Evolutionary conservation across 441 rosid genomes (phyloP).

Genomic region (Adansonia grandidieri): DNA sequence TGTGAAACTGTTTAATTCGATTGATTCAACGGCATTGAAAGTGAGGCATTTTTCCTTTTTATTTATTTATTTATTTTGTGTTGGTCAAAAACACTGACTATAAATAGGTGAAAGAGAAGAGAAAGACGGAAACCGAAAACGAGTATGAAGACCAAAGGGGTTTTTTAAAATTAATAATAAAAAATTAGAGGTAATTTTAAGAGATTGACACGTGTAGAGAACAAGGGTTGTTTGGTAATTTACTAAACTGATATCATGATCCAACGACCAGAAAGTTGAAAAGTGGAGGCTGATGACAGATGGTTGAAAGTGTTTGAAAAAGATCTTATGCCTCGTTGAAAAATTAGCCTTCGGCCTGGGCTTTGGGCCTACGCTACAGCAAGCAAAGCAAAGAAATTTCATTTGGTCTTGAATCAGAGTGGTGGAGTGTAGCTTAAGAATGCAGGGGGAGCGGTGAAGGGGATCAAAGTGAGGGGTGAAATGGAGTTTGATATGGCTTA

Average conservation of each 20-base stretch:
- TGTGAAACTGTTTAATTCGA: conserved; percentile 43
- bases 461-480: conserved; percentile 10
- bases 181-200: background rate
- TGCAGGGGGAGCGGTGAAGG: conserved; percentile 21
- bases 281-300: background rate
- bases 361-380: background rate
- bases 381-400: background rate
- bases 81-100: conserved; percentile 40
- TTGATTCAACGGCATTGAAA: conserved; percentile 51
- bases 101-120: conserved; percentile 33
- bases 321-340: background rate
- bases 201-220: conserved; percentile 9
- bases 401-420: conserved; percentile 30
- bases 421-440: conserved; percentile 31
- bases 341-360: background rate
- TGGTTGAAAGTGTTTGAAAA: background rate
- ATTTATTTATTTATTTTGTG: background rate
- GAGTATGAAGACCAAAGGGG: background rate
- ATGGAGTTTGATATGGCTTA: conserved; percentile 21
- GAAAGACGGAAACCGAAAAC: background rate
- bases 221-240: conserved; percentile 7
- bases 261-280: background rate
- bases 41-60: conserved; percentile 18
- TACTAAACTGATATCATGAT: background rate
- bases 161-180: background rate